phyloP scores from a whole-genome alignment of 108 stramenopile species.

The Cyclostephanos tholiformis region DNA sequence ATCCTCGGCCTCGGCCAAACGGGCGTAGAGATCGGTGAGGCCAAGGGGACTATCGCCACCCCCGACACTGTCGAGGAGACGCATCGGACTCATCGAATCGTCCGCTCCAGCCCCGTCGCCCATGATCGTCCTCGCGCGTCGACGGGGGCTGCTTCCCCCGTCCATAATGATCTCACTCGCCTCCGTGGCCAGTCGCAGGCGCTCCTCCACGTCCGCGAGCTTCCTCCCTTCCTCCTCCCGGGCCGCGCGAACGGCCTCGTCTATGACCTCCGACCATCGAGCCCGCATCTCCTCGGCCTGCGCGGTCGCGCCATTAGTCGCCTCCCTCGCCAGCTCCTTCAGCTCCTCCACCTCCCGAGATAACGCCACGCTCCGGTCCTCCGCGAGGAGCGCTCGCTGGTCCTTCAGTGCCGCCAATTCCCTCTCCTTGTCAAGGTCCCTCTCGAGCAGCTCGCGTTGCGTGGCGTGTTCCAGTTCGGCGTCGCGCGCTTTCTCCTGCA shows the following conservation, averaged over 20 bases:
- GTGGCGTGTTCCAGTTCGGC: conserved; percentile 51
- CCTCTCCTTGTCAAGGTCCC: conserved; percentile 61
- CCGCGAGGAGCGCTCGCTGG: conserved; percentile 58
- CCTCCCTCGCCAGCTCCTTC: conserved; percentile 56
- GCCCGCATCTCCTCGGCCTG: conserved; percentile 37
- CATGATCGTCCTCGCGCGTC: conserved; percentile 22
- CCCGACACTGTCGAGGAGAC: conserved; percentile 8
- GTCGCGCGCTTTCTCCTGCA: conserved; percentile 44
- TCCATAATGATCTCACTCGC: conserved; percentile 36
- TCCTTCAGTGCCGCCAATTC: conserved; percentile 67
- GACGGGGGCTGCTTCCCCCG: conserved; percentile 7
- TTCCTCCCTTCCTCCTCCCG: conserved; percentile 54
- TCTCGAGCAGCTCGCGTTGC: conserved; percentile 45
- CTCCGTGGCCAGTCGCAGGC: conserved; percentile 40
- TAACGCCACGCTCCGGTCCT: conserved; percentile 50
- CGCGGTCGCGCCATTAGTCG: conserved; percentile 40
- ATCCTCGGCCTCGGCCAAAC: conserved; percentile 70
- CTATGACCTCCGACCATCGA: conserved; percentile 43
- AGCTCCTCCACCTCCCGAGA: conserved; percentile 53
- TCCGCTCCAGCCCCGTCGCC: conserved; percentile 28
- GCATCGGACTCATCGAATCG: conserved; percentile 14
- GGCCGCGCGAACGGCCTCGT: conserved; percentile 52
- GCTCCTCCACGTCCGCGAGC: conserved; percentile 43
- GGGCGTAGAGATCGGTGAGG: conserved; percentile 72
- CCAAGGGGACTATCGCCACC: conserved; percentile 60